Percentiles rank a stretch among this genome's conserved stretches.
Conservation (phyloP, 78 protist species). For the Speleostelium caveatum region DNA sequence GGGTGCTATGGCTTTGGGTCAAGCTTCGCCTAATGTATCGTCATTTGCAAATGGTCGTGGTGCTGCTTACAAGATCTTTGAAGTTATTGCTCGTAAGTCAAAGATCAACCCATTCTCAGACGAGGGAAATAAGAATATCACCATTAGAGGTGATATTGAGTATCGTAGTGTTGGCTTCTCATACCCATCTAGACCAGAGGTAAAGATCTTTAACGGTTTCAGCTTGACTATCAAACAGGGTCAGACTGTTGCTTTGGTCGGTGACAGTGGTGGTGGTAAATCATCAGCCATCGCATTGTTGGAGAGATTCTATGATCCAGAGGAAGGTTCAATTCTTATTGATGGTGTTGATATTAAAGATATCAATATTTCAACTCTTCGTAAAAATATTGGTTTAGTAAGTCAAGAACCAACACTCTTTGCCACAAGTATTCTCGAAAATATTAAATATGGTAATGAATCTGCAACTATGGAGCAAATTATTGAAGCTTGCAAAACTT, state of each 20-base stretch:
- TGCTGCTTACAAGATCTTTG: constrained; percentile 82
- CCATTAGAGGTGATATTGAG: constrained; percentile 72
- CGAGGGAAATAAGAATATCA: constrained; percentile 21
- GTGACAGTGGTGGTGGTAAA: constrained; percentile 92
- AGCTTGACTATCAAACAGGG: constrained; percentile 81
- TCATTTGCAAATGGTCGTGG: constrained; percentile 81
- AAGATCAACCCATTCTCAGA: constrained; percentile 68
- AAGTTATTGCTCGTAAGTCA: constrained; percentile 76
- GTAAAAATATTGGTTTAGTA: constrained; percentile 85
- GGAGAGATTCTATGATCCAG: constrained; percentile 77
- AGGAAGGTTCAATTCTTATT: constrained; percentile 47
- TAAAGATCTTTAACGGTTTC: constrained; percentile 76
- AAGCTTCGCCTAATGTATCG: constrained; percentile 59
- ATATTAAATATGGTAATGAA: constrained; percentile 90
- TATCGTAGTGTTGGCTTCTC: constrained; percentile 75
- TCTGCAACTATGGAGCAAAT: constrained; percentile 84
- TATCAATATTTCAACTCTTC: constrained; percentile 32
- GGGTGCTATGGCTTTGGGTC: constrained; percentile 88
- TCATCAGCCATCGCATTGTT: constrained; percentile 75
- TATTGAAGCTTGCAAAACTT: constrained; percentile 87
- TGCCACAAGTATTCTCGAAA: constrained; percentile 88
- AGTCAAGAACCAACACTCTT: constrained; percentile 94
- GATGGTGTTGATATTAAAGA: constrained; percentile 68
- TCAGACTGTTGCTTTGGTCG: constrained; percentile 90
- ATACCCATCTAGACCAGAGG: constrained; percentile 86